Evolutionary conservation across 495 filamentous ascomycete genomes (phyloP).

Genomic region (Hamigera avellanea): DNA sequence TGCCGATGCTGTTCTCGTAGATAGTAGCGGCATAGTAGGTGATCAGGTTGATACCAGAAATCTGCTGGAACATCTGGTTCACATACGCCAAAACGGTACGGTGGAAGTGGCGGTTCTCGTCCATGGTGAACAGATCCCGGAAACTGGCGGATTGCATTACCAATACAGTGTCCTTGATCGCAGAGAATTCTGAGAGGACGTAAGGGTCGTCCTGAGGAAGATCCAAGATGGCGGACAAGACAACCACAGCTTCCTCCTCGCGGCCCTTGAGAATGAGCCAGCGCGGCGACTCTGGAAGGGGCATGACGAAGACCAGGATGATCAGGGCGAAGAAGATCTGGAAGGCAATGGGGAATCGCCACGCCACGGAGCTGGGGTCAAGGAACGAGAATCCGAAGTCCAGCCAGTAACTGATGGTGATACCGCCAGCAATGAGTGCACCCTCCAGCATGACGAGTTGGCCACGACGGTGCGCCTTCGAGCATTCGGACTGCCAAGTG

Average conservation of each 20-base stretch:
- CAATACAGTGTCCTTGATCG: conserved; percentile 65
- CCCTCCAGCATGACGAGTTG: conserved; percentile 75
- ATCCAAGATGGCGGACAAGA: conserved; percentile 50
- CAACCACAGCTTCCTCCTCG: conserved; percentile 52
- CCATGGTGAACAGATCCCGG: conserved; percentile 60
- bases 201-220: conserved; percentile 38
- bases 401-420: conserved; percentile 67
- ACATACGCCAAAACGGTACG: conserved; percentile 59
- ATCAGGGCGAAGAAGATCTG: conserved; percentile 57
- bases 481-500: conserved; percentile 71
- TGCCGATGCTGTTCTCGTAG: conserved; percentile 42
- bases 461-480: conserved; percentile 60
- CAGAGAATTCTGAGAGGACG: conserved; percentile 51
- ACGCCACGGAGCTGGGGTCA: conserved; percentile 50
- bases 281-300: conserved; percentile 60
- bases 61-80: conserved; percentile 72
- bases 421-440: conserved; percentile 58
- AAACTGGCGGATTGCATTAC: conserved; percentile 59
- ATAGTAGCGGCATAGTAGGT: conserved; percentile 64
- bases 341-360: conserved; percentile 67
- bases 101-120: conserved; percentile 62
- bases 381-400: conserved; percentile 59
- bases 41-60: conserved; percentile 65
- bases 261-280: conserved; percentile 63
- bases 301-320: conserved; percentile 48